Evolutionary conservation across 805 yeast species (phyloP), one percentile per base, ranked within the genome.

Genomic region (Candida pseudofarinosa): DNA sequence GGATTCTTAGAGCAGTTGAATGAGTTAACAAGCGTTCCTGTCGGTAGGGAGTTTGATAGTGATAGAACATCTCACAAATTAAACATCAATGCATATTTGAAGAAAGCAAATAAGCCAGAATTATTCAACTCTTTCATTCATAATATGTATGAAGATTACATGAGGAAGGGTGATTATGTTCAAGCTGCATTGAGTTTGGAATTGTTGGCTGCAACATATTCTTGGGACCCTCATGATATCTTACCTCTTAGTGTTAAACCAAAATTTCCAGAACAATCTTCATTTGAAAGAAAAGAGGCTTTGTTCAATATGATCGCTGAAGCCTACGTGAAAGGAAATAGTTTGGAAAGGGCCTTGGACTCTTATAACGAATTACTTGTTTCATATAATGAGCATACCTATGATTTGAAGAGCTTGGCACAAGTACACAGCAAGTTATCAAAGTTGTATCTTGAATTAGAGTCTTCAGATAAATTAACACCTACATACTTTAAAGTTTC

Each of bases 141-240:
- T 62, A 84, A 81, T 43, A 76, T 88, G 77, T 85, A 77, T 54
- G 83, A 81, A 50, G 77, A 74, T 47, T 81, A 85, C 53, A 45
- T 83, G 39, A 53, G 60, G 16, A 83, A 80, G 60, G 69, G 67
- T 18, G 87, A 87, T 56, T 78, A 60, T 55, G 82, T 84, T 26
- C 96, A 88, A 65, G 95, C 95, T 5, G 96, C 91, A 3, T 72
- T 88, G 48, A 79, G 89, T 52, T 71, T 88, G 53, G 89, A 85
- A 57, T 69, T 87, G 44, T 71, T 88, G 51, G 93, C 95, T 0
- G 73, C 82, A 17, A 83, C 91, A 2, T 85, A 81, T 59, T 67
- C 72, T 5, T 88, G 96, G 96, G 77, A 77, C 48, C 80, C 78
- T 40, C 79, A 77, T 43, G 71, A 70, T 23, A 55, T 63, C 4